Conservation (phyloP, 139 green algal species). For the Asterochloris erici region DNA sequence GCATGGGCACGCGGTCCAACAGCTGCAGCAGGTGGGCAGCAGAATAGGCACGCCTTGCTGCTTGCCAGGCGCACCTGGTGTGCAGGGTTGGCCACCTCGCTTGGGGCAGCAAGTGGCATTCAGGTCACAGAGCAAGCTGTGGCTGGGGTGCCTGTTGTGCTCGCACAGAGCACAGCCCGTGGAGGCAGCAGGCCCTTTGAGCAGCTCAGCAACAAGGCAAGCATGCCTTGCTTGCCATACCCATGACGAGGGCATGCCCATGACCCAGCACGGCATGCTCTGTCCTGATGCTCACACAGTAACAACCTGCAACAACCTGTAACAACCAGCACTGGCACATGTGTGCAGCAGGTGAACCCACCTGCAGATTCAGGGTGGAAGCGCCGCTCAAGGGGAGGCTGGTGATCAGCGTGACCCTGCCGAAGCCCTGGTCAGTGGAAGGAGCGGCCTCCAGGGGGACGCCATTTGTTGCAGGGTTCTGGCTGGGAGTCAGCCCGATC, state of each 20-base stretch:
- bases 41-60: too few species aligned
- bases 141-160: too few species aligned
- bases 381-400: conserved; percentile 42
- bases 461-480: conserved; percentile 29
- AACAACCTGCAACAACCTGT: background rate
- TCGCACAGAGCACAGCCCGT: too few species aligned
- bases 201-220: background rate
- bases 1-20: conserved; percentile 28
- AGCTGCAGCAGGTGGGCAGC: conserved; percentile 17
- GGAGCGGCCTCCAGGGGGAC: conserved; percentile 70
- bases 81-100: too few species aligned
- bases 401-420: conserved; percentile 53
- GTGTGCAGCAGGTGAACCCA: background rate
- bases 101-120: too few species aligned
- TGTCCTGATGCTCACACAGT: background rate
- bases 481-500: background rate
- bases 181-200: background rate
- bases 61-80: too few species aligned
- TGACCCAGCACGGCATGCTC: background rate
- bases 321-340: background rate
- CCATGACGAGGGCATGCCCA: background rate
- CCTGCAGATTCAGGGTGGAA: background rate
- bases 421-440: conserved; percentile 68
- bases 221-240: background rate
- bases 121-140: too few species aligned